Evolutionary conservation across 2,329 filamentous ascomycete species (phyloP).

Genomic region (Aspergillus texensis): DNA sequence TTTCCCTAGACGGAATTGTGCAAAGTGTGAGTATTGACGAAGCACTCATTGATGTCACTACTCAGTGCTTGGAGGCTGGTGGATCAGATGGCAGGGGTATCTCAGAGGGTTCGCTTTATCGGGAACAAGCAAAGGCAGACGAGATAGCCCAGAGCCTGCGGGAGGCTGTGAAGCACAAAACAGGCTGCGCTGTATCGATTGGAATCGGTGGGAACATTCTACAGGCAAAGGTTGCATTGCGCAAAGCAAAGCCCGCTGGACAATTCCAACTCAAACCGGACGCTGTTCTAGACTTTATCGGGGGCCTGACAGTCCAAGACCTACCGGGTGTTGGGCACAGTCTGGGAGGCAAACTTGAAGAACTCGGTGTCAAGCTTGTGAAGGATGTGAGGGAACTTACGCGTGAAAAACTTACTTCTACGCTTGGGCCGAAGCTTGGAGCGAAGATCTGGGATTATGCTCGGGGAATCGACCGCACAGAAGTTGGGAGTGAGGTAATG

Average conservation of each 20-base stretch:
- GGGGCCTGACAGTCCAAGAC: conserved; percentile 74
- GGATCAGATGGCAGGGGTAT: conserved; percentile 67
- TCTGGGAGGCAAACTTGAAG: conserved; percentile 83
- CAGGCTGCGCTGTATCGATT: conserved; percentile 85
- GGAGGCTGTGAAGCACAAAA: conserved; percentile 69
- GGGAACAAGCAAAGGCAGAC: conserved; percentile 78
- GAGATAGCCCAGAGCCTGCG: conserved; percentile 70
- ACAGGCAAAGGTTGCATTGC: conserved; percentile 84
- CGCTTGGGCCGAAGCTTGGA: conserved; percentile 88
- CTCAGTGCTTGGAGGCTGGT: conserved; percentile 65
- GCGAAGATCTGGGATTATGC: conserved; percentile 89
- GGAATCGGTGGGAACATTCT: conserved; percentile 91
- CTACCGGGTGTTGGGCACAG: conserved; percentile 92
- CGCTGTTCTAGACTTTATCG: conserved; percentile 74
- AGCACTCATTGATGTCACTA: conserved; percentile 81
- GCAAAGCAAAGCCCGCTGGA: conserved; percentile 91
- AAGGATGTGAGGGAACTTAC: conserved; percentile 78
- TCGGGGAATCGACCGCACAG: conserved; percentile 79
- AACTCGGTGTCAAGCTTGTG: conserved; percentile 78
- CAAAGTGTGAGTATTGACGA: conserved; percentile 98
- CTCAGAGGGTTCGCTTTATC: conserved; percentile 69
- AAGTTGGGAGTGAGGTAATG: conserved; percentile 82
- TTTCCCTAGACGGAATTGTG: conserved; percentile 77
- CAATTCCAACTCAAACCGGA: conserved; percentile 87
- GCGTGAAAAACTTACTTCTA: conserved; percentile 72